phyloP scores from a whole-genome alignment of 192 early-diverging fungal genomes.

The Funneliformis mosseae region DNA sequence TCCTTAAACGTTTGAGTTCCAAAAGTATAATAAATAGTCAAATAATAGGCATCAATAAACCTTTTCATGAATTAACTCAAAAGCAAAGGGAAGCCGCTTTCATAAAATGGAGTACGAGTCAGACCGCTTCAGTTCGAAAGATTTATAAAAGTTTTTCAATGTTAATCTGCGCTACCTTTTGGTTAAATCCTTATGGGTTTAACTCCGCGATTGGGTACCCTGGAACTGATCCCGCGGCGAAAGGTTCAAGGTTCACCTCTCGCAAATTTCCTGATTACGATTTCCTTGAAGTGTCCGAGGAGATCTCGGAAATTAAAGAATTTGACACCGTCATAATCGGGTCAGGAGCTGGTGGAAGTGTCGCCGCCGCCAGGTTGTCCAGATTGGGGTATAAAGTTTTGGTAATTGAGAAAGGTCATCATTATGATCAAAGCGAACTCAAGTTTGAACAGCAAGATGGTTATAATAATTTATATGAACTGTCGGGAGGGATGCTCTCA shows the following conservation, averaged over 20 bases:
- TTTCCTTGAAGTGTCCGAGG: constrained; percentile 49
- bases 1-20: constrained; percentile 37
- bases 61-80: constrained; percentile 39
- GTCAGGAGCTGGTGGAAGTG: constrained; percentile 69
- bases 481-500: constrained; percentile 46
- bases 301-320: constrained; percentile 37
- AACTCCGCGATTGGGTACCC: constrained; percentile 59
- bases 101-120: constrained; percentile 33
- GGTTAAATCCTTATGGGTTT: constrained; percentile 29
- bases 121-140: constrained; percentile 33
- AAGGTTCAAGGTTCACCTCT: constrained; percentile 41
- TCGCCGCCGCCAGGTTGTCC: constrained; percentile 66
- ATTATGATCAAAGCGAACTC: constrained; percentile 57
- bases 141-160: constrained; percentile 37
- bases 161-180: constrained; percentile 22
- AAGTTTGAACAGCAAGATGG: constrained; percentile 53
- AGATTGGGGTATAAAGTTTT: constrained; percentile 67
- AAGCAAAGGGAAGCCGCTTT: constrained; percentile 41
- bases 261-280: constrained; percentile 52
- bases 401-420: constrained; percentile 73
- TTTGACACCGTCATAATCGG: constrained; percentile 73
- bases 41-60: constrained; percentile 35
- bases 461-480: constrained; percentile 59
- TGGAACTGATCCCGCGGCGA: constrained; percentile 48
- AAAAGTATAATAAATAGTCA: constrained; percentile 38